A percentile compares a stretch with the other conserved stretches of the same genome.
These are phyloP conservation scores for Lophiostoma macrostomum DNA, from an alignment of 495 filamentous ascomycete genomes.

Conservation along the genomic window DNA sequence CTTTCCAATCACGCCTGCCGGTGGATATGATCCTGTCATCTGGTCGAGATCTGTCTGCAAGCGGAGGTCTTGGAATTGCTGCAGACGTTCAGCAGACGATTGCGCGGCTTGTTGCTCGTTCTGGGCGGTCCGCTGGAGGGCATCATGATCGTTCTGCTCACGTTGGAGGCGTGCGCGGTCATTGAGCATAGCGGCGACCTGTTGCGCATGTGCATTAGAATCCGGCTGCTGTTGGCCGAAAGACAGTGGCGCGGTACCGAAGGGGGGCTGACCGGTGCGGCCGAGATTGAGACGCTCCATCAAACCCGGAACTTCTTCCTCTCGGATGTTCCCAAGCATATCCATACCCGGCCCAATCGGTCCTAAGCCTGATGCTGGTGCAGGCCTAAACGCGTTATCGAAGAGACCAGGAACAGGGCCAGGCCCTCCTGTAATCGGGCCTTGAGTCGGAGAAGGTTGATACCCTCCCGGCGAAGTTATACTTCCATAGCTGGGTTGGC, in stretches of 20 bases:
- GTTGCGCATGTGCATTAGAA: constrained; percentile 52
- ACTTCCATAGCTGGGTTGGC: constrained; percentile 89
- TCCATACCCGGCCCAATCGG: constrained; percentile 54
- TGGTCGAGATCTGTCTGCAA: constrained; percentile 50
- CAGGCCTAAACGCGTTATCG: constrained; percentile 57
- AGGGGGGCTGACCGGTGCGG: constrained; percentile 53
- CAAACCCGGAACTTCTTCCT: constrained; percentile 60
- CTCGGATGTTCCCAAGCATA: constrained; percentile 48
- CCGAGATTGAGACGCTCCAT: constrained; percentile 59
- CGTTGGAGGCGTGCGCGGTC: constrained; percentile 61
- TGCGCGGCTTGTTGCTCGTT: constrained; percentile 49
- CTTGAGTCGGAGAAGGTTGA: constrained; percentile 70
- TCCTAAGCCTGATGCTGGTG: constrained; percentile 46
- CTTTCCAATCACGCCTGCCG: constrained; percentile 35
- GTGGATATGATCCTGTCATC: constrained; percentile 3
- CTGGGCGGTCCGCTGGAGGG: constrained; percentile 39
- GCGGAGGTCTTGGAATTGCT: constrained; percentile 61
- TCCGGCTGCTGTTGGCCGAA: constrained; percentile 53
- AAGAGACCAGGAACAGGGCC: constrained; percentile 68
- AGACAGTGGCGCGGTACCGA: constrained; percentile 50
- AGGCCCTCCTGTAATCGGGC: constrained; percentile 58
- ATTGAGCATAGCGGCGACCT: constrained; percentile 58
- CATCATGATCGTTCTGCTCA: constrained; percentile 62
- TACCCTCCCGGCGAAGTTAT: constrained; percentile 80
- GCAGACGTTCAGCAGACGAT: constrained; percentile 56